Conservation (phyloP, 2,329 filamentous ascomycete species). For the Biscogniauxia sp. region DNA sequence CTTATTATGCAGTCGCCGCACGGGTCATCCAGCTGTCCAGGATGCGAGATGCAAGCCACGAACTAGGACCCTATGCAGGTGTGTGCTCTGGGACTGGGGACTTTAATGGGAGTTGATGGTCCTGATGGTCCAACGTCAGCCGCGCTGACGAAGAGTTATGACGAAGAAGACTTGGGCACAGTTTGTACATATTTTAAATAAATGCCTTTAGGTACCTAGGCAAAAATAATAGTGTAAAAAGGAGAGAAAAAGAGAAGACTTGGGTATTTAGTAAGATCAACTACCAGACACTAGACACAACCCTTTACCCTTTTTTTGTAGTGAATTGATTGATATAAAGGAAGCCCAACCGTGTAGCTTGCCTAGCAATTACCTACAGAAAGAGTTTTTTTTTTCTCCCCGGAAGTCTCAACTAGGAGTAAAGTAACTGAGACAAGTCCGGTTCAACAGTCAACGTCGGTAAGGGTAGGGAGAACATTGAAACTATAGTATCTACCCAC, state of each 20-base stretch:
- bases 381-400: too few species aligned
- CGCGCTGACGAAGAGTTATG: neutral
- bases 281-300: neutral
- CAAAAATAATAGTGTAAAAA: too few species aligned
- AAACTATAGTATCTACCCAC: neutral
- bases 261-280: neutral
- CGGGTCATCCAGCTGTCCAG: slow-evolving; percentile 23
- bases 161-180: neutral
- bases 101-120: slow-evolving; percentile 1
- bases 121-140: neutral
- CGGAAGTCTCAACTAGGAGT: too few species aligned
- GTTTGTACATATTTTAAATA: neutral
- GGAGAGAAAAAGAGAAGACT: too few species aligned
- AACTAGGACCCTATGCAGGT: slow-evolving; percentile 10
- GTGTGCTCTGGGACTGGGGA: neutral
- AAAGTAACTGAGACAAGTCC: neutral
- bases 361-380: too few species aligned
- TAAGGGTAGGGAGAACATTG: neutral
- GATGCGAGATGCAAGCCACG: slow-evolving; percentile 14
- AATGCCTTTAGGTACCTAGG: too few species aligned
- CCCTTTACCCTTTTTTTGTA: neutral
- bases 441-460: neutral
- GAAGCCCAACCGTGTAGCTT: too few species aligned
- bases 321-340: neutral
- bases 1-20: slow-evolving; percentile 27